Conservation (phyloP, 192 early-diverging fungal species). For the Umbelopsis sp. region DNA sequence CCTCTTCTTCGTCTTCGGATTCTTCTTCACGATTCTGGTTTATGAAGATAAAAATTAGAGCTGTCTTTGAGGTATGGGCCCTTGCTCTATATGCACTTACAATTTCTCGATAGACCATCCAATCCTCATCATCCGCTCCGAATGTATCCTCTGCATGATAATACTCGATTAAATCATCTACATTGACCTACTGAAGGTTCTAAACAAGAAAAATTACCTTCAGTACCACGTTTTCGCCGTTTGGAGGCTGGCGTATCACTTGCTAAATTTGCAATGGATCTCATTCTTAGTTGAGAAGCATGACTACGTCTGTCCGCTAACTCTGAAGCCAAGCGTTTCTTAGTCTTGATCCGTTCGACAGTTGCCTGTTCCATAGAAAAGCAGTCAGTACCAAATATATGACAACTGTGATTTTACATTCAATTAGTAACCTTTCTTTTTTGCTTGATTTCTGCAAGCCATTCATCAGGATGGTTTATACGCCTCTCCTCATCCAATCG, state of each 20-base stretch:
- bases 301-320: slow-evolving; percentile 86
- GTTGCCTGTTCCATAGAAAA: slow-evolving; percentile 32
- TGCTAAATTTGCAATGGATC: slow-evolving; percentile 83
- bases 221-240: slow-evolving; percentile 59
- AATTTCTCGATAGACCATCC: slow-evolving; percentile 91
- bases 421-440: slow-evolving; percentile 51
- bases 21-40: slow-evolving; percentile 67
- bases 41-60: slow-evolving; percentile 36
- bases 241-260: slow-evolving; percentile 55
- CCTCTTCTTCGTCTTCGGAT: slow-evolving; percentile 77
- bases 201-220: slow-evolving; percentile 38
- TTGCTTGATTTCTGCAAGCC: slow-evolving; percentile 68
- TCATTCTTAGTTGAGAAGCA: slow-evolving; percentile 84
- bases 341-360: slow-evolving; percentile 71
- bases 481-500: slow-evolving; percentile 74
- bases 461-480: slow-evolving; percentile 64
- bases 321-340: slow-evolving; percentile 71
- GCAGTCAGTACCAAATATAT: not conserved
- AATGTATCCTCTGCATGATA: slow-evolving; percentile 78
- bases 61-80: no score
- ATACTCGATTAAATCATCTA: not conserved
- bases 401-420: no score
- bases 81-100: slow-evolving; percentile 48
- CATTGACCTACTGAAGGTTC: not conserved
- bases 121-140: slow-evolving; percentile 92